Base-by-base conservation (phyloP, 2,329 filamentous ascomycete genomes). In the Aspergillus sp. region DNA sequence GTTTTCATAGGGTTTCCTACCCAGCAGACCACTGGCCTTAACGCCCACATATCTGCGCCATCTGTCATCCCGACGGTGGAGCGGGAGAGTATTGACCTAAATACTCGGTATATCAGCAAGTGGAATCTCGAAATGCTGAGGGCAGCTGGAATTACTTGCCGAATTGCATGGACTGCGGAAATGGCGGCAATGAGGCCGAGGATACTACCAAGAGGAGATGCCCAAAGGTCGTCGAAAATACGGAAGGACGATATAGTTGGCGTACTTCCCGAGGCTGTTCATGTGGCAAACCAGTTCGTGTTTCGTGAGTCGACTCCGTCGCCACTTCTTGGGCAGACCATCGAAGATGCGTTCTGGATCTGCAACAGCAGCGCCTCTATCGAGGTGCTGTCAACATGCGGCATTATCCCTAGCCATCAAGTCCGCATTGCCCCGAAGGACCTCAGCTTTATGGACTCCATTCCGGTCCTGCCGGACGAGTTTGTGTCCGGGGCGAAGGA, bases 1-100 rank as follows among this genome's bases (percentile, higher is more conserved):
- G 83, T 98, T 34, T 98, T 96, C 51, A 98, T 98, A 51, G 91
- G 91, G 0, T 98, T 98, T 52, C 89, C 91, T 3, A 98, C 91
- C 1, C 88, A 89, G 46, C 91, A 98, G 63, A 98, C 91, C 0
- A 98, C 93, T 0, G 91, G 89, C 34, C 78, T 89, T 16, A 83
- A 89, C 11, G 82, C 93, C 54, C 91, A 98, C 57, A 82, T 98
- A 17, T 96, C 89, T 8, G 91, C 91, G 0, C 91, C 88, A 1
- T 95, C 89, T 0, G 80, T 98, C 10, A 98, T 98, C 36, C 91
- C 91, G 0, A 98, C 91, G 0, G 93, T 98, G 2, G 91, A 98
- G 60, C 78, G 91, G 53, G 91, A 98, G 55, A 91, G 86, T 33
- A 94, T 98, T 36, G 91, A 98, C 58, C 69, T 98, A 41, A 96